Evolutionary conservation across 164 flowering plant genomes (phyloP).

Genomic region (Kalanchoe fedtschenkoi): DNA sequence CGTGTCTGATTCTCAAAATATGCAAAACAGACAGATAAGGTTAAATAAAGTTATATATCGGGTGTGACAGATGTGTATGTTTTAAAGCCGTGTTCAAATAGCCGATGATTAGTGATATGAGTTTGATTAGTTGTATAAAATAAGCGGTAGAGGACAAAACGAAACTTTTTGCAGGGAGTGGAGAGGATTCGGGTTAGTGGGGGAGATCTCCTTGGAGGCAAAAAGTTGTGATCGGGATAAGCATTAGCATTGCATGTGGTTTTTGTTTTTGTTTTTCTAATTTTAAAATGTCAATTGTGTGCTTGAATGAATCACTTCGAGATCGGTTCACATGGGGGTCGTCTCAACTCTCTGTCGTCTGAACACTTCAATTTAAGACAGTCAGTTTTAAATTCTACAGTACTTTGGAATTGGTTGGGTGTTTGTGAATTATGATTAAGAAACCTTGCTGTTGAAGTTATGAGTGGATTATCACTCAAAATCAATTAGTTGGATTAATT

Average conservation of each 20-base stretch:
- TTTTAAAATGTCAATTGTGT: not conserved
- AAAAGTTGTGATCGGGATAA: slow-evolving; percentile 1
- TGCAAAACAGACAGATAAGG: not conserved
- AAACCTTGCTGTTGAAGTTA: too few relatives aligned
- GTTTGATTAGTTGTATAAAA: too few relatives aligned
- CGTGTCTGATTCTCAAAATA: not conserved
- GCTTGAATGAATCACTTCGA: not conserved
- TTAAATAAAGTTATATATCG: not conserved
- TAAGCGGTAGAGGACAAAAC: slow-evolving; percentile 1
- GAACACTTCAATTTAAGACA: too few relatives aligned
- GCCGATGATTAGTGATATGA: not conserved
- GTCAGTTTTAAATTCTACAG: too few relatives aligned
- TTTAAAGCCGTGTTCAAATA: not conserved
- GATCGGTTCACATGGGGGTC: not conserved
- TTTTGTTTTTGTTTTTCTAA: not conserved
- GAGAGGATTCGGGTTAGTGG: not conserved
- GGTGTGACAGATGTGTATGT: not conserved
- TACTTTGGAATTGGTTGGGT: too few relatives aligned
- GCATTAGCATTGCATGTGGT: not conserved
- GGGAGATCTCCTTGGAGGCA: slow-evolving; percentile 2
- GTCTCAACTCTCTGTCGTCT: too few relatives aligned
- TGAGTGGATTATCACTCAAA: too few relatives aligned
- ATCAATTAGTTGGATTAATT: too few relatives aligned
- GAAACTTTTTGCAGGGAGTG: not conserved
- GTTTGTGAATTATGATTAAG: too few relatives aligned